Evolutionary conservation across 2,329 filamentous ascomycete genomes (phyloP).

Genomic region (Colletotrichum theobromicola): DNA sequence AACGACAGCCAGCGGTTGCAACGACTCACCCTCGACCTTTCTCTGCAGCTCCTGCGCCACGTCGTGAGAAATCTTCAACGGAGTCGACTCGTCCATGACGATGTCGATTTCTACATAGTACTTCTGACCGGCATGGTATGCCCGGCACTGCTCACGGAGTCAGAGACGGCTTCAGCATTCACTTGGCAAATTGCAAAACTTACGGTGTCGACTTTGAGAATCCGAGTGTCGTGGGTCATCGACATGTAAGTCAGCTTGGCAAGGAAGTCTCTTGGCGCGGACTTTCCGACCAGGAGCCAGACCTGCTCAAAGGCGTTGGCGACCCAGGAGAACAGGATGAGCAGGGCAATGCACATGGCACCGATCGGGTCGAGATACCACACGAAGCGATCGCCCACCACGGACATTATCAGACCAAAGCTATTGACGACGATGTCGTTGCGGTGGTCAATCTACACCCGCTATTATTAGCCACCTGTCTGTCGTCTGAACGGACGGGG

Average conservation of each 20-base stretch:
- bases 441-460: slow-evolving; percentile 54
- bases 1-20: neutral
- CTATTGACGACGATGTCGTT: slow-evolving; percentile 62
- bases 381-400: slow-evolving; percentile 54
- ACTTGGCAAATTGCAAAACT: slow-evolving; percentile 6
- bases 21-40: slow-evolving; percentile 57
- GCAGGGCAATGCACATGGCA: slow-evolving; percentile 63
- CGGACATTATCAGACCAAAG: slow-evolving; percentile 61
- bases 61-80: slow-evolving; percentile 63
- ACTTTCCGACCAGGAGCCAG: slow-evolving; percentile 65
- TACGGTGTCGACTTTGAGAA: slow-evolving; percentile 63
- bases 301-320: slow-evolving; percentile 67
- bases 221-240: slow-evolving; percentile 58
- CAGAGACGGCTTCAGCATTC: neutral
- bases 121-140: slow-evolving; percentile 65
- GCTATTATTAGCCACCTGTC: neutral
- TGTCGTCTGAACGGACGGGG: neutral
- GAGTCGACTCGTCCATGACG: slow-evolving; percentile 60
- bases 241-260: slow-evolving; percentile 61
- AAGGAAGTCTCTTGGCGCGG: slow-evolving; percentile 62
- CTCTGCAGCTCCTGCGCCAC: slow-evolving; percentile 64
- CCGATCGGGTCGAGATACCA: slow-evolving; percentile 69
- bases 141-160: slow-evolving; percentile 46
- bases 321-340: slow-evolving; percentile 67
- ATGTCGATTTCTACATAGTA: slow-evolving; percentile 69